These are phyloP conservation scores for Talaromyces ruber DNA, from an alignment of 495 filamentous ascomycete genomes.

Conservation along the genomic window DNA sequence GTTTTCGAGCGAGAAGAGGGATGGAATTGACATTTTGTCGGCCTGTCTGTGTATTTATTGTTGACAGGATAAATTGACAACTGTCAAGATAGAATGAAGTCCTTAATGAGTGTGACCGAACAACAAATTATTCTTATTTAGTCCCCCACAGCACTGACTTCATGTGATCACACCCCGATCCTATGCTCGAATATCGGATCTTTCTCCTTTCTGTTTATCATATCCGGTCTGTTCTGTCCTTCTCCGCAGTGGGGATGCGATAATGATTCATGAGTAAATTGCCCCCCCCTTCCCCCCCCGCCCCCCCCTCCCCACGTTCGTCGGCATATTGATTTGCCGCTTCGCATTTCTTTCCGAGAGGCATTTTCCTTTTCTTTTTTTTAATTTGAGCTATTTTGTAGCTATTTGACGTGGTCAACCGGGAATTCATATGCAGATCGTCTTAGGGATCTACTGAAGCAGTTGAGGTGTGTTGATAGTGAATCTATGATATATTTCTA, in stretches of 20 bases:
- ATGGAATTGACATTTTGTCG: background rate
- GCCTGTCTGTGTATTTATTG: background rate
- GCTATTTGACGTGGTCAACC: background rate
- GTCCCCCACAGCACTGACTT: background rate
- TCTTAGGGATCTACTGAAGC: background rate
- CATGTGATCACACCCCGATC: background rate
- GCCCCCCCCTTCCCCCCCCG: too few relatives aligned
- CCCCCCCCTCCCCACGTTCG: background rate
- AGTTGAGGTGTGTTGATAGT: background rate
- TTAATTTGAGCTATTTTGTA: background rate
- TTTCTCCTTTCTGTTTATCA: background rate
- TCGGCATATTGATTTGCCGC: background rate
- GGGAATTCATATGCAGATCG: too few relatives aligned
- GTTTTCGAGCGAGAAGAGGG: constrained; percentile 11
- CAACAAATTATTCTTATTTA: background rate
- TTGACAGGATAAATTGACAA: background rate
- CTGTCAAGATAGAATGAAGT: background rate
- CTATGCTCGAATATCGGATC: background rate
- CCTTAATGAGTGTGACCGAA: background rate
- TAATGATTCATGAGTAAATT: background rate
- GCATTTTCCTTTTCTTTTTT: background rate
- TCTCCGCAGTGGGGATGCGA: background rate
- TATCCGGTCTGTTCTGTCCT: too few relatives aligned
- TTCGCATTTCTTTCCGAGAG: constrained; percentile 5
- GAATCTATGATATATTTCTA: background rate